Base-by-base conservation (phyloP, 805 yeast genomes). In the Lipomyces sp. region DNA sequence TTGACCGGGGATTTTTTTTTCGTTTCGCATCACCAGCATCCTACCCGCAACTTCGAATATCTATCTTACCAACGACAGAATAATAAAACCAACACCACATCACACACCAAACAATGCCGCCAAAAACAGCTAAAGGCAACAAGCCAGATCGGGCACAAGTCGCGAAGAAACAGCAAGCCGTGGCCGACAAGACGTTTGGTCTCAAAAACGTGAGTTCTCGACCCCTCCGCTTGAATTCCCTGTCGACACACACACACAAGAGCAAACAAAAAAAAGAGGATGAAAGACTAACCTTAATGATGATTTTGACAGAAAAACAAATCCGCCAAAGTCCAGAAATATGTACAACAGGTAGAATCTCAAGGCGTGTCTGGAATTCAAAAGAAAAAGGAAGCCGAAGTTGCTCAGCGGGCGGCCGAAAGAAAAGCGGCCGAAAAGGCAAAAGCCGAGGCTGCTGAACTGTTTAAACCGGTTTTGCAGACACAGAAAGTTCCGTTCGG, bases 401-500 rank as follows among this genome's bases (percentile, higher is more conserved):
- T 82, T 53, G 87, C 86, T 69, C 82, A 87, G 71, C 83, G 81
- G 65, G 84, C 86, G 7, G 92, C 88, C 58, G 96, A 90, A 78
- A 93, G 90, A 84, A 91, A 90, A 77, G 95, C 97, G 11, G 90
- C 92, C 1, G 99, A 94, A 71, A 88, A 85, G 55, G 98, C 97
- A 54, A 90, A 89, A 76, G 85, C 85, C 57, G 98, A 94, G 75
- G 96, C 97, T 4, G 88, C 91, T 13, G 88, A 89, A 18, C 79
- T 94, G 56, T 85, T 92, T 73, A 89, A 87, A 39, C 80, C 86
- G 0, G 82, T 86, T 3, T 82, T 91, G 60, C 89, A 85, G 63
- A 83, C 81, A 57, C 98, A 91, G 77, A 92, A 91, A 76, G 90
- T 94, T 39, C 97, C 97, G 53, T 92, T 94, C 75, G 99, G 99